These are phyloP conservation scores for Mycena sp. DNA, from an alignment of 1,284 basidiomycete species.

Conservation along the genomic window DNA sequence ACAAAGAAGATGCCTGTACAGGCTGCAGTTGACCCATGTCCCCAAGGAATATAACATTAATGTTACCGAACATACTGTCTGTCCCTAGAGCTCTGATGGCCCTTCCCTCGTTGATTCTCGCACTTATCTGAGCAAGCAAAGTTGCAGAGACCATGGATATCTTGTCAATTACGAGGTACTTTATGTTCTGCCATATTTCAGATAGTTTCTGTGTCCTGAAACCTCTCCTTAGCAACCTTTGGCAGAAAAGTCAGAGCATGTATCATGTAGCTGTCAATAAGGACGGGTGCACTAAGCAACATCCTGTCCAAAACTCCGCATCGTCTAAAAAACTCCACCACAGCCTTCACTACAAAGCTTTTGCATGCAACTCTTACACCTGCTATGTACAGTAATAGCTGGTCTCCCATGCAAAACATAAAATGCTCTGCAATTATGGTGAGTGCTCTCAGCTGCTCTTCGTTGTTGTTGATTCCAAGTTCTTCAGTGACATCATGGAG, in stretches of 20 bases:
- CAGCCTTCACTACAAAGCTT: background rate
- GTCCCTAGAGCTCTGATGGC: background rate
- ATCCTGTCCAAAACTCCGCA: background rate
- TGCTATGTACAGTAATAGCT: background rate
- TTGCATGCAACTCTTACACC: background rate
- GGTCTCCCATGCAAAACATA: slow-evolving; percentile 3
- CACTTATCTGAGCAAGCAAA: background rate
- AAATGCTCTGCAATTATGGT: slow-evolving; percentile 6
- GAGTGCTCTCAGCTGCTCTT: background rate
- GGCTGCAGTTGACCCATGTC: slow-evolving; percentile 6
- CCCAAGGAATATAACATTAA: slow-evolving; percentile 2
- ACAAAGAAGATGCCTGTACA: background rate
- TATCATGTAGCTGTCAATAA: background rate
- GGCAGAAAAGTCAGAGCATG: slow-evolving; percentile 8
- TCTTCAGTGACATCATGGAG: background rate
- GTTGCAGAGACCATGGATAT: background rate
- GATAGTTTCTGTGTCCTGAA: background rate
- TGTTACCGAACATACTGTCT: background rate
- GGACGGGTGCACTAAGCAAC: slow-evolving; percentile 1
- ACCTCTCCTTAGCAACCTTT: background rate
- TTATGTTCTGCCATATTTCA: background rate
- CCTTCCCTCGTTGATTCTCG: background rate
- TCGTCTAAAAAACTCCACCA: background rate
- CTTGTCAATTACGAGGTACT: slow-evolving; percentile 10
- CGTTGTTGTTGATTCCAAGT: background rate